phyloP scores from a whole-genome alignment of 2,329 filamentous ascomycete species.

The Talaromyces sp. region DNA sequence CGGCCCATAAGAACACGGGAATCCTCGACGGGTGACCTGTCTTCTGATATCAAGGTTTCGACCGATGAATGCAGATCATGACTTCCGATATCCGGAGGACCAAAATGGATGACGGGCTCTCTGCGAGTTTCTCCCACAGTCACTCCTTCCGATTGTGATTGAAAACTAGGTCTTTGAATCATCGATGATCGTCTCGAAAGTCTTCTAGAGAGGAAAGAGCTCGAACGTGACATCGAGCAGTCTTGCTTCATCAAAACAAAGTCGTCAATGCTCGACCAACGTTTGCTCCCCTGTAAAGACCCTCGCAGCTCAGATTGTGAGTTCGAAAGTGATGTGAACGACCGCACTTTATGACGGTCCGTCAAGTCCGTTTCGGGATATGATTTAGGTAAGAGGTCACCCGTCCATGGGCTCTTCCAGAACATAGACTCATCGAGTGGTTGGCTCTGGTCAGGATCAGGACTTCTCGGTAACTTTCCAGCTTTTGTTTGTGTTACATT shows the following conservation, averaged over 20 bases:
- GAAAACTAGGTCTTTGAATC: slow-evolving; percentile 4
- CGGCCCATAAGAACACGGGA: slow-evolving; percentile 35
- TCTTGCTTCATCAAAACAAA: slow-evolving; percentile 11
- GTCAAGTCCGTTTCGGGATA: slow-evolving; percentile 16
- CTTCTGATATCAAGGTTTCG: slow-evolving; percentile 27
- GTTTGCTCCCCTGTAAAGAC: slow-evolving; percentile 11
- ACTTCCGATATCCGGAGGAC: slow-evolving; percentile 23
- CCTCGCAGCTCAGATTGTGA: slow-evolving; percentile 11
- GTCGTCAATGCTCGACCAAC: slow-evolving; percentile 17
- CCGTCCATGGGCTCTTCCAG: slow-evolving; percentile 38
- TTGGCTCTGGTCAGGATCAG: not conserved
- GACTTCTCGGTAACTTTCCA: not conserved
- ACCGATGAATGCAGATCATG: slow-evolving; percentile 15
- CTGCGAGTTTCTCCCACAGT: slow-evolving; percentile 18
- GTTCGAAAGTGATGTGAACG: slow-evolving; percentile 24
- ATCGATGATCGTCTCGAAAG: slow-evolving; percentile 13
- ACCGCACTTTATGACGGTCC: slow-evolving; percentile 22
- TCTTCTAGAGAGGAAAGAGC: slow-evolving; percentile 15
- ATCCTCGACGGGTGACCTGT: slow-evolving; percentile 6
- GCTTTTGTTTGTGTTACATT: slow-evolving; percentile 7
- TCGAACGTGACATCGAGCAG: slow-evolving; percentile 12
- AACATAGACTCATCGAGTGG: slow-evolving; percentile 20
- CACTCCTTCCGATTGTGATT: slow-evolving; percentile 4
- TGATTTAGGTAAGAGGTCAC: slow-evolving; percentile 24
- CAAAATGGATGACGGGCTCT: slow-evolving; percentile 29